Conservation (phyloP, 345 rosid genomes). For the Populus ilicifolia region DNA sequence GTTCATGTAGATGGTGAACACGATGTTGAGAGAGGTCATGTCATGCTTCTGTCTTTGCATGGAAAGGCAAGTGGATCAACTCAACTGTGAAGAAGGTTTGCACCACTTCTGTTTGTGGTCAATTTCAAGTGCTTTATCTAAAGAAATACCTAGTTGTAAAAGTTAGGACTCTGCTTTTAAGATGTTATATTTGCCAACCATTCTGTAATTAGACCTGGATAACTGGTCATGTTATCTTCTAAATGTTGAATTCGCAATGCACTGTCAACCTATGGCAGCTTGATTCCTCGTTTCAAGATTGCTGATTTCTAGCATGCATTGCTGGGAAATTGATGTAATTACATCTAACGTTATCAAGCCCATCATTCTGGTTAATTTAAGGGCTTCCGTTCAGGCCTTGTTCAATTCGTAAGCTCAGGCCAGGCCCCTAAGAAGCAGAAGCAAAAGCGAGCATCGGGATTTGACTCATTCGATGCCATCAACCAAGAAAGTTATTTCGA, state of each 20-base stretch:
- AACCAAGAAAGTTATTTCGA: too few relatives aligned
- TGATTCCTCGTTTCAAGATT: not conserved
- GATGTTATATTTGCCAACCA: not conserved
- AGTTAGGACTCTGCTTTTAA: not conserved
- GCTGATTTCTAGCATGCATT: not conserved
- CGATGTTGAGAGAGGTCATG: not conserved
- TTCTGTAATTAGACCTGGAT: not conserved
- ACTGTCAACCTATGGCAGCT: not conserved
- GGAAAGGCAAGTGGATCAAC: not conserved
- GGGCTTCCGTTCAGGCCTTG: too few relatives aligned
- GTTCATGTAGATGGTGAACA: not conserved
- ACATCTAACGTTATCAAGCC: not conserved
- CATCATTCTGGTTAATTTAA: too few relatives aligned
- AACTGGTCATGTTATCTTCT: not conserved
- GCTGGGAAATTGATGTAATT: not conserved
- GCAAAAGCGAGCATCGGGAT: too few relatives aligned
- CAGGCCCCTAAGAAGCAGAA: too few relatives aligned
- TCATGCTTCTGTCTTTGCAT: not conserved
- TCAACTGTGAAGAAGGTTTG: not conserved
- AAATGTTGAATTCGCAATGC: not conserved
- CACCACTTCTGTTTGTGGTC: not conserved
- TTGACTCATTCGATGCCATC: too few relatives aligned
- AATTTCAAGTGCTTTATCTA: not conserved
- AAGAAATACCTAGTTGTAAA: constrained; percentile 3
- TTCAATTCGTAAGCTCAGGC: too few relatives aligned